phyloP scores from a whole-genome alignment of 2,329 filamentous ascomycete genomes.

The Sclerotinia minor region DNA sequence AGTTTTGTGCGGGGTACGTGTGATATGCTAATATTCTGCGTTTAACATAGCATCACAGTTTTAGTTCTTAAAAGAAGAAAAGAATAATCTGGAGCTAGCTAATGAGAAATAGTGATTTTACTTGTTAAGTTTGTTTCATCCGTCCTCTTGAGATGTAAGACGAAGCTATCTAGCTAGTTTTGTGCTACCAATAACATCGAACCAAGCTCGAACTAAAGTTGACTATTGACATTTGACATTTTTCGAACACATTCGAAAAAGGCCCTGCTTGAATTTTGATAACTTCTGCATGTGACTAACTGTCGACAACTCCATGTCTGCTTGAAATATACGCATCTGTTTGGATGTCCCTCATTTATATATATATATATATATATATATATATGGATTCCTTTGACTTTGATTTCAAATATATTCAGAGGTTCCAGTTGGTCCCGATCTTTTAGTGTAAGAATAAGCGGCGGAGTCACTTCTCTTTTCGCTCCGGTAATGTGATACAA shows the following conservation, averaged over 20 bases:
- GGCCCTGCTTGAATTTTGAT: neutral
- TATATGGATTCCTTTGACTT: no score
- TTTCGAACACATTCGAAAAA: neutral
- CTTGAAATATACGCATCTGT: neutral
- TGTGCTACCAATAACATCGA: neutral
- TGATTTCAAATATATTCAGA: neutral
- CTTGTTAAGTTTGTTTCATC: no score
- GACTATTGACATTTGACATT: neutral
- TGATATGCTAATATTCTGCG: no score
- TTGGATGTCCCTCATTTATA: neutral
- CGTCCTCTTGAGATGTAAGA: no score
- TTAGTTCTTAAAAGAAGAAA: no score
- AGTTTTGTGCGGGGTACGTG: neutral
- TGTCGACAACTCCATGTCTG: neutral
- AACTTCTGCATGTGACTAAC: neutral
- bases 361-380: neutral
- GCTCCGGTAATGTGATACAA: no score
- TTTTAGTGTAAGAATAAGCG: neutral
- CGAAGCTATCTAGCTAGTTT: no score
- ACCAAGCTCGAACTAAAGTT: neutral
- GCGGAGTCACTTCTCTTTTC: fast-evolving
- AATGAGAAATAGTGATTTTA: no score
- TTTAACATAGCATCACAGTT: no score
- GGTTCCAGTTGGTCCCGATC: neutral
- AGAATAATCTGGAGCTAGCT: no score